These are phyloP conservation scores for Paramecium pentaurelia DNA, from an alignment of 73 alveolate genomes.

Conservation along the genomic window DNA sequence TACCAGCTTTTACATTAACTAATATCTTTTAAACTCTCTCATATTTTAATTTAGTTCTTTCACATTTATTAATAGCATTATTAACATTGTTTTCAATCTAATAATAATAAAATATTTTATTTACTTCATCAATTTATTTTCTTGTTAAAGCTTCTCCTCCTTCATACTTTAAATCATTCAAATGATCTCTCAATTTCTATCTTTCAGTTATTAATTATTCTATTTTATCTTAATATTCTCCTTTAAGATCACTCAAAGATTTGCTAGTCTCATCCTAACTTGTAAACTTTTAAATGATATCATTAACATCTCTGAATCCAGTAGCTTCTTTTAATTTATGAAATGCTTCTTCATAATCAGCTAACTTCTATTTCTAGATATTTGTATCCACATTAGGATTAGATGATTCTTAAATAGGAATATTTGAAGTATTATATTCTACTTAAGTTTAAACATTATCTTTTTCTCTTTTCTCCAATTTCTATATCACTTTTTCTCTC, in stretches of 20 bases:
- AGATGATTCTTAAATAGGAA: constrained; percentile 27
- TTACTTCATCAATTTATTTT: constrained; percentile 90
- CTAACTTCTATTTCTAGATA: constrained; percentile 50
- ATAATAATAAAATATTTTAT: not conserved
- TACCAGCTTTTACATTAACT: constrained; percentile 83
- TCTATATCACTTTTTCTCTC: constrained; percentile 75
- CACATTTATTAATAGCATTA: constrained; percentile 71
- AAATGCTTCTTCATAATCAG: constrained; percentile 78
- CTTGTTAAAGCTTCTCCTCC: constrained; percentile 88
- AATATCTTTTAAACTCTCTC: constrained; percentile 73
- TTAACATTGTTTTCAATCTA: constrained; percentile 73
- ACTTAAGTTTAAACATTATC: constrained; percentile 41
- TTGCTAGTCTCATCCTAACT: constrained; percentile 93
- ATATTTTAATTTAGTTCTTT: constrained; percentile 76
- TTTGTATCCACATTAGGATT: constrained; percentile 55
- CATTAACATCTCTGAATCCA: constrained; percentile 99
- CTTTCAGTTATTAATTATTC: constrained; percentile 75
- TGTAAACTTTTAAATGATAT: constrained; percentile 95
- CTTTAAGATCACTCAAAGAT: constrained; percentile 76
- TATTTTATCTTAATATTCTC: constrained; percentile 82
- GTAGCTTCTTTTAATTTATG: constrained; percentile 86
- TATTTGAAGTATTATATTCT: constrained; percentile 50
- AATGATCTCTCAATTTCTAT: constrained; percentile 71
- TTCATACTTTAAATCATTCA: constrained; percentile 84
- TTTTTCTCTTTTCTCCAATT: constrained; percentile 75